These are phyloP conservation scores for Mycena capillaripes DNA, from an alignment of 768 basidiomycete genomes.

Conservation along the genomic window DNA sequence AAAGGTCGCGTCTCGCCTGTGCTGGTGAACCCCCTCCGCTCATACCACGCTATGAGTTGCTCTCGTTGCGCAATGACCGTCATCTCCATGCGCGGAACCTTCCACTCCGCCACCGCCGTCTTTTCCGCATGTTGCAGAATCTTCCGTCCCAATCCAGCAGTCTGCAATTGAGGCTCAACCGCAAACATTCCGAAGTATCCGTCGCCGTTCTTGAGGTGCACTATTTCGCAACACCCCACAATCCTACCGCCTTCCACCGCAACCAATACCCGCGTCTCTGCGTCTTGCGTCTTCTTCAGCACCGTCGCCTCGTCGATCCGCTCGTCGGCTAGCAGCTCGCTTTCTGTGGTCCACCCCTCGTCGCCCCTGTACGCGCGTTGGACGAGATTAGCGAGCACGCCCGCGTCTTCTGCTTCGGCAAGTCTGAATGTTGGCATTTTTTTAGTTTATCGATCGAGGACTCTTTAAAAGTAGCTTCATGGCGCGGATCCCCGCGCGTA, in stretches of 20 bases:
- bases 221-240: slow-evolving; percentile 25
- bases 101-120: slow-evolving; percentile 8
- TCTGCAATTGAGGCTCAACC: slow-evolving; percentile 24
- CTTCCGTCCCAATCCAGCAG: slow-evolving; percentile 12
- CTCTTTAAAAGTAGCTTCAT: too few relatives aligned
- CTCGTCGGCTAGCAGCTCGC: neutral
- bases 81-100: slow-evolving; percentile 7
- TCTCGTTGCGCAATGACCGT: slow-evolving; percentile 6
- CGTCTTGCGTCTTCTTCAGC: slow-evolving; percentile 1
- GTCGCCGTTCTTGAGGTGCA: neutral
- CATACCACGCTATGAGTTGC: slow-evolving; percentile 17
- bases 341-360: slow-evolving; percentile 23
- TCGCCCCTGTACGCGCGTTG: slow-evolving; percentile 23
- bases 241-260: slow-evolving; percentile 6
- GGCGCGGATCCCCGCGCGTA: too few relatives aligned
- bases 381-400: slow-evolving; percentile 5
- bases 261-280: slow-evolving; percentile 10
- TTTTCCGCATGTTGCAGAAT: slow-evolving; percentile 21
- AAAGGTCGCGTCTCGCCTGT: slow-evolving; percentile 21
- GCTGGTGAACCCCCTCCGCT: slow-evolving; percentile 4
- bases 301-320: slow-evolving; percentile 3
- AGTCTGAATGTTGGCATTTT: slow-evolving; percentile 12
- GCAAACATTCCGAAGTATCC: slow-evolving; percentile 28
- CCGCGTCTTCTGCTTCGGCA: neutral
- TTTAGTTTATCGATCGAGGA: too few relatives aligned